These are phyloP conservation scores for Picochlorum sp. DNA, from an alignment of 139 green algal genomes.

Conservation along the genomic window DNA sequence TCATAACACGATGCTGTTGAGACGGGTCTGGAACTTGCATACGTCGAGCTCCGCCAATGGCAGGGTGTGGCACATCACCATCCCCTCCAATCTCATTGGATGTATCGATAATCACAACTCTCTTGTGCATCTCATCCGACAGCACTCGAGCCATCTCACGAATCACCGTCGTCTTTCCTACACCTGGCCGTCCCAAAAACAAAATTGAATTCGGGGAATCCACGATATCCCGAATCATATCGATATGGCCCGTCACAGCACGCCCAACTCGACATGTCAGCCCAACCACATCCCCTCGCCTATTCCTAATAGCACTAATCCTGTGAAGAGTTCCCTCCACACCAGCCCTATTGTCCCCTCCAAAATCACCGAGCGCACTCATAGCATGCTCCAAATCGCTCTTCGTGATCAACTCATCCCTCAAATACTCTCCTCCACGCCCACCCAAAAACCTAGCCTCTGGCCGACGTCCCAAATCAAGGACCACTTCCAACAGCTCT, in stretches of 20 bases:
- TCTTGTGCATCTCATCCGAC: slow-evolving; percentile 62
- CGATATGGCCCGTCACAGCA: slow-evolving; percentile 83
- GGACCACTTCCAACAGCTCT: slow-evolving; percentile 65
- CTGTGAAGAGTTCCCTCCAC: slow-evolving; percentile 70
- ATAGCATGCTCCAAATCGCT: slow-evolving; percentile 50
- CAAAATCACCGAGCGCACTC: slow-evolving; percentile 66
- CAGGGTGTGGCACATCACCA: slow-evolving; percentile 86
- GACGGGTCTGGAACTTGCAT: slow-evolving; percentile 90
- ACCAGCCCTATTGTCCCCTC: slow-evolving; percentile 73
- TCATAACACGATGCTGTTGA: slow-evolving; percentile 91
- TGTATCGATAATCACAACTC: slow-evolving; percentile 68
- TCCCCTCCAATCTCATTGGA: slow-evolving; percentile 87
- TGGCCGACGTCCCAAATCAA: slow-evolving; percentile 55
- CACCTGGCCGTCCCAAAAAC: slow-evolving; percentile 77
- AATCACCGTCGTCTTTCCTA: slow-evolving; percentile 93
- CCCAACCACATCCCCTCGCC: slow-evolving; percentile 76
- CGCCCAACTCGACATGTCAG: slow-evolving; percentile 93
- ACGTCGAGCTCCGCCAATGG: slow-evolving; percentile 81
- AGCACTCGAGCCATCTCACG: slow-evolving; percentile 86
- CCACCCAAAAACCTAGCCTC: slow-evolving; percentile 60
- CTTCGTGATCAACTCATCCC: slow-evolving; percentile 45
- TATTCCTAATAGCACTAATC: slow-evolving; percentile 80
- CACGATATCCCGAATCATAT: slow-evolving; percentile 90
- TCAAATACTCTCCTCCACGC: slow-evolving; percentile 48
- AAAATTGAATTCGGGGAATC: slow-evolving; percentile 64